Evolutionary conservation across 1,139 yeast species (phyloP).

Genomic region (Schizosaccharomyces versatilis): DNA sequence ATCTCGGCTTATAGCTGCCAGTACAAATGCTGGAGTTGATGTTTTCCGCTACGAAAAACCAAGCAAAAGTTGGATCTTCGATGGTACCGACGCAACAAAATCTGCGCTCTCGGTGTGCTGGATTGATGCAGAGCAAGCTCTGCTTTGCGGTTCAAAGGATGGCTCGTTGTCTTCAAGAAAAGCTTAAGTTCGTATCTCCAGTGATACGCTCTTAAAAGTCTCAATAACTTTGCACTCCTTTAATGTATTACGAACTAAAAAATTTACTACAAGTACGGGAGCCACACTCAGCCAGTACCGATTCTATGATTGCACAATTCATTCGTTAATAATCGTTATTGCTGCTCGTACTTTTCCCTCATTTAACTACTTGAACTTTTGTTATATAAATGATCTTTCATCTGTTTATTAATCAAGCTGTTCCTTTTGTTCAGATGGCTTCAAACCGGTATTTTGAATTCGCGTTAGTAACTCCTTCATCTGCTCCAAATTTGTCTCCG

Average conservation of each 20-base stretch:
- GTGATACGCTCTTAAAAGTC: too few species aligned
- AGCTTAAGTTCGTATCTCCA: too few species aligned
- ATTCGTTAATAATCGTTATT: not conserved
- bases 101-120: too few species aligned
- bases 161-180: too few species aligned
- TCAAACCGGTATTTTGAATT: not conserved
- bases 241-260: too few species aligned
- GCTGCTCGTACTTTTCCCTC: too few species aligned
- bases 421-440: not conserved
- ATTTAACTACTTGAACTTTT: too few species aligned
- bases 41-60: conserved; percentile 7
- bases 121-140: too few species aligned
- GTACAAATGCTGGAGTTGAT: conserved; percentile 7
- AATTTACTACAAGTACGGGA: not conserved
- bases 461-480: not conserved
- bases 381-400: too few species aligned
- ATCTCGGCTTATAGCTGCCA: conserved; percentile 19
- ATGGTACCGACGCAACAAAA: too few species aligned
- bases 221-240: too few species aligned
- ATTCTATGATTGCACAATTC: not conserved
- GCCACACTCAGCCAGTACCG: not conserved
- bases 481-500: not conserved
- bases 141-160: too few species aligned
- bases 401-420: not conserved
- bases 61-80: conserved; percentile 5